Conservation (phyloP, 2,329 filamentous ascomycete genomes). For the Nemania sp. region DNA sequence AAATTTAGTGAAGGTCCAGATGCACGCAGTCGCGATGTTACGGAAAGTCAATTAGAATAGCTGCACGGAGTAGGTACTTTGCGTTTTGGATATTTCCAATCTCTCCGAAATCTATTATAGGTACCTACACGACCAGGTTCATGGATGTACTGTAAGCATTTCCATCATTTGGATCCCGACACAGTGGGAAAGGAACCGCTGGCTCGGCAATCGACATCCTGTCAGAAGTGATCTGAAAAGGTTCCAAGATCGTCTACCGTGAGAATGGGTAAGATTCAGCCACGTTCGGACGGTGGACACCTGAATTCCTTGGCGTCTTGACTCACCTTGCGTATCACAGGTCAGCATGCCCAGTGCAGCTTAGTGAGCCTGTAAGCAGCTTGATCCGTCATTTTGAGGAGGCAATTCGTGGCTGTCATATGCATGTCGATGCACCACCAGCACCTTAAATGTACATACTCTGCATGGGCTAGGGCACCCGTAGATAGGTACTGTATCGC, state of each 20-base stretch:
- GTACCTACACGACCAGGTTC: neutral
- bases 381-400: neutral
- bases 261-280: neutral
- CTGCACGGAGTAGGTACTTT: no score
- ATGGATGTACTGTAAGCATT: neutral
- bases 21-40: neutral
- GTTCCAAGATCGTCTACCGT: slow-evolving; percentile 19
- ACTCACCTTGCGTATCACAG: neutral
- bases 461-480: no score
- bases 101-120: no score
- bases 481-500: neutral
- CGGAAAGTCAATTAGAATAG: neutral
- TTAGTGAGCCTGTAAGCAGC: neutral
- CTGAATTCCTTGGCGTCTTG: slow-evolving; percentile 4
- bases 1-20: neutral
- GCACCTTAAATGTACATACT: no score
- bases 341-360: neutral
- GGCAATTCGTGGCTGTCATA: neutral
- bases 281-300: neutral
- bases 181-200: neutral
- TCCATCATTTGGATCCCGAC: neutral
- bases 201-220: slow-evolving; percentile 7
- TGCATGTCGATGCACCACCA: neutral
- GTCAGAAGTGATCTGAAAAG: neutral
- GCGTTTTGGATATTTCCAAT: no score